Conservation (phyloP, 345 rosid species). For the Abelmoschus esculentus region DNA sequence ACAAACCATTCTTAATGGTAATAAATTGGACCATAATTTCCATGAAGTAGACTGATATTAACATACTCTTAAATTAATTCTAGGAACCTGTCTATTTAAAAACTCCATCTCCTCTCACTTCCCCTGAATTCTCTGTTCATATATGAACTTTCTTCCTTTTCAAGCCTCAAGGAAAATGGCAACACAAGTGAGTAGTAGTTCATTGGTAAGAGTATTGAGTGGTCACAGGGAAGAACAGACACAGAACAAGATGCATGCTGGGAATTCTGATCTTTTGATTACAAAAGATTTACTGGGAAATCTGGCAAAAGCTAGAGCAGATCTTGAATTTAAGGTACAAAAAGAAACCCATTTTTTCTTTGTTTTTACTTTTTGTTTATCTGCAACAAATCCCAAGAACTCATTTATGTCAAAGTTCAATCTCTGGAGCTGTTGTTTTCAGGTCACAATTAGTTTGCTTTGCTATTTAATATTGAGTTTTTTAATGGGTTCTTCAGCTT, state of each 20-base stretch:
- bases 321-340: conserved; percentile 11
- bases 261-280: conserved; percentile 17
- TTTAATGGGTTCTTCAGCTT: no score
- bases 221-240: no score
- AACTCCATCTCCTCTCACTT: background rate
- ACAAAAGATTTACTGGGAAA: conserved; percentile 30
- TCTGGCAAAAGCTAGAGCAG: conserved; percentile 15
- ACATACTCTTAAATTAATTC: background rate
- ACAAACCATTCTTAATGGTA: background rate
- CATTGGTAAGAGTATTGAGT: no score
- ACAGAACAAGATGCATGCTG: no score
- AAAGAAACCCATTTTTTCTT: no score
- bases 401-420: background rate
- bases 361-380: no score
- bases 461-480: background rate
- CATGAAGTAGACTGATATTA: background rate
- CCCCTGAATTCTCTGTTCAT: background rate
- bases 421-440: background rate
- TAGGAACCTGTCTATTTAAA: background rate
- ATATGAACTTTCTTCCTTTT: no score
- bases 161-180: background rate
- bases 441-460: conserved; percentile 1
- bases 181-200: conserved; percentile 11
- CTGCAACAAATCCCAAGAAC: background rate
- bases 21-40: background rate